Base-by-base conservation (phyloP, 73 alveolate species). In the Symbiodinium natans region DNA sequence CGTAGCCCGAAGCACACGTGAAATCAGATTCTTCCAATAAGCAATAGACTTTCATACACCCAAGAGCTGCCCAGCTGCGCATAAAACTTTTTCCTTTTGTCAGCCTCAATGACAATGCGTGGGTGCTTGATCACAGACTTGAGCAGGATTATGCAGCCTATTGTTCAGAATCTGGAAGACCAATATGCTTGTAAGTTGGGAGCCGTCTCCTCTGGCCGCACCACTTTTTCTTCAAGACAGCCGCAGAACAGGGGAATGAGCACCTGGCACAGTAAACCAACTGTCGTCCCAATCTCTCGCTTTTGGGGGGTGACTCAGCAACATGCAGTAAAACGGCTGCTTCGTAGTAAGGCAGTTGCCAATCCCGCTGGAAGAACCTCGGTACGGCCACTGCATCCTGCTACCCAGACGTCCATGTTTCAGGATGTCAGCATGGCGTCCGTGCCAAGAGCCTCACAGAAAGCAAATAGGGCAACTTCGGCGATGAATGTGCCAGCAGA, bases 291-390 rank as follows among this genome's bases (percentile, higher is more conserved):
- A 4, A 5, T 11, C 19, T 5, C 19, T 43, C 5, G 56, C 56
- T 11, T 11, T 29, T 52, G 71, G 71, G 23, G 15, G 15, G 71
- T 52, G 98, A 82, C 74, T 36, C 63, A 42, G 42, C 19, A 88
- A 52, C 93, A 52, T 25, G 63, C 63, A 8, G 17, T 29, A 54
- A 31, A 43, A 38, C 10, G 33, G 29, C 8, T 10, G 36, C 33
- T 19, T 83, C 73, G 54, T 31, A 9, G 34, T 41, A 36, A 88
- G 95, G 36, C 95, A 15, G 86, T 8, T 19, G 59, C 97, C 97
- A 73, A 8, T 68, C 68, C 97, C 36, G 97, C 97, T 33, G 97
- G 97, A 75, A 90, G 36, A 3, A 89, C 97, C 97, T 88, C 25
- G 56, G 54, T 25, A 5, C 42, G 3, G 21, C 33, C 39, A 29